Evolutionary conservation across 192 early-diverging fungal species (phyloP), one percentile per base, ranked within the genome.

Genomic region (Gaertneriomyces sp.): DNA sequence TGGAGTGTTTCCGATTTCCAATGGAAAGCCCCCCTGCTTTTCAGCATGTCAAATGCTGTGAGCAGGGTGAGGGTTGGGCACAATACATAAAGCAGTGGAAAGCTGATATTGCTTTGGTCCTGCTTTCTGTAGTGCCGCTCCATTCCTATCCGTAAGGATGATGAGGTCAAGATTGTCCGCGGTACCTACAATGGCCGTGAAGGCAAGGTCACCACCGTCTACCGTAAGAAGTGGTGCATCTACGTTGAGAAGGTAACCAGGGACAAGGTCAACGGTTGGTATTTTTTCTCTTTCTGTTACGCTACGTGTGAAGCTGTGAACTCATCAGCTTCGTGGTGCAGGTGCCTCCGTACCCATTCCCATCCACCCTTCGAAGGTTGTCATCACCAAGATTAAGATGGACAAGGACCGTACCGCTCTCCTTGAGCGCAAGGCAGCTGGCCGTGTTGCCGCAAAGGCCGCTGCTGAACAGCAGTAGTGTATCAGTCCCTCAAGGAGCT

Each of bases 151-250:
- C 93, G 94, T 79, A 88, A 89, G 79, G 95, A 95, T 74, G 97
- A 99, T 81, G 96, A 97, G 86, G 96, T 99, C 66, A 81, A 85
- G 64, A 87, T 99, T 74, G 87, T 93, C 72, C 90, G 96, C 71
- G 97, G 97, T 76, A 85, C 85, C 79, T 82, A 88, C 91, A 98
- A 97, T 90, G 95, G 93, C 76, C 91, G 90, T 74, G 91, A 93
- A 76, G 97, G 97, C 74, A 95, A 96, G 90, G 93, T 99, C 63
- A 77, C 84, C 67, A 83, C 89, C 64, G 94, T 96, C 72, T 98
- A 97, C 93, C 93, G 97, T 79, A 92, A 94, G 83, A 97, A 95
- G 89, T 99, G 89, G 89, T 89, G 95, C 62, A 99, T 99, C 81
- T 91, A 98, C 86, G 89, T 99, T 57, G 95, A 99, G 80, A 93